These are phyloP conservation scores for Cutaneotrichosporon sp. DNA, from an alignment of 1,284 basidiomycete genomes.

Conservation along the genomic window DNA sequence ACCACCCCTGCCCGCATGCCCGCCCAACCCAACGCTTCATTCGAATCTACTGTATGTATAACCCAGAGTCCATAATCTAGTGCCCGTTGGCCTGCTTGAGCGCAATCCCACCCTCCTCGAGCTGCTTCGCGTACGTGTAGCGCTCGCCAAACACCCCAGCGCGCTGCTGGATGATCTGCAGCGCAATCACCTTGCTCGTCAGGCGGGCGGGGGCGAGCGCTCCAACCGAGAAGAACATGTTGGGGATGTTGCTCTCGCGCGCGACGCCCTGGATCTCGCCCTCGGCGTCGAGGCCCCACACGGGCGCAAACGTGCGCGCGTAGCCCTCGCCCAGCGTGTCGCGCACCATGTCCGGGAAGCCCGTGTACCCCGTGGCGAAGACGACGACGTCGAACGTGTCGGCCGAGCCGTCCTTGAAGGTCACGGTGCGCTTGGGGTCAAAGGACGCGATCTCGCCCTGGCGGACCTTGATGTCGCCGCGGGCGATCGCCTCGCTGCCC, in stretches of 20 bases:
- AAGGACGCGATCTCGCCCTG: constrained; percentile 60
- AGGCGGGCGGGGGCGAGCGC: constrained; percentile 61
- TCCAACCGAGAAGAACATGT: constrained; percentile 49
- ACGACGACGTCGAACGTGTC: constrained; percentile 68
- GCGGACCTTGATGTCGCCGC: constrained; percentile 74
- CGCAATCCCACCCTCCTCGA: constrained; percentile 15
- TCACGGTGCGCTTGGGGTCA: constrained; percentile 57
- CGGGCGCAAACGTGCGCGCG: constrained; percentile 55
- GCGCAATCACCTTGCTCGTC: constrained; percentile 62
- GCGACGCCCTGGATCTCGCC: constrained; percentile 62
- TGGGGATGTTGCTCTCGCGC: constrained; percentile 58
- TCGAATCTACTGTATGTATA: too few relatives aligned
- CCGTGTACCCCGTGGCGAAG: constrained; percentile 65
- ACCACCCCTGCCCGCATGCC: too few relatives aligned
- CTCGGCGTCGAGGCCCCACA: constrained; percentile 64
- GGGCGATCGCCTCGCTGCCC: constrained; percentile 64
- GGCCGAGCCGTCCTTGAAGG: constrained; percentile 66
- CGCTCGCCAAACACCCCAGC: constrained; percentile 59
- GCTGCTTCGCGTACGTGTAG: constrained; percentile 47
- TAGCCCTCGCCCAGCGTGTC: constrained; percentile 59
- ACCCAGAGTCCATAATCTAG: not conserved
- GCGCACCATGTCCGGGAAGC: constrained; percentile 52
- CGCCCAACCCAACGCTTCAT: too few relatives aligned
- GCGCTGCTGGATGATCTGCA: constrained; percentile 66
- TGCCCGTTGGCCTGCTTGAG: constrained; percentile 7